Conservation (phyloP, 208 protist species). For the Acanthamoeba triangularis region DNA sequence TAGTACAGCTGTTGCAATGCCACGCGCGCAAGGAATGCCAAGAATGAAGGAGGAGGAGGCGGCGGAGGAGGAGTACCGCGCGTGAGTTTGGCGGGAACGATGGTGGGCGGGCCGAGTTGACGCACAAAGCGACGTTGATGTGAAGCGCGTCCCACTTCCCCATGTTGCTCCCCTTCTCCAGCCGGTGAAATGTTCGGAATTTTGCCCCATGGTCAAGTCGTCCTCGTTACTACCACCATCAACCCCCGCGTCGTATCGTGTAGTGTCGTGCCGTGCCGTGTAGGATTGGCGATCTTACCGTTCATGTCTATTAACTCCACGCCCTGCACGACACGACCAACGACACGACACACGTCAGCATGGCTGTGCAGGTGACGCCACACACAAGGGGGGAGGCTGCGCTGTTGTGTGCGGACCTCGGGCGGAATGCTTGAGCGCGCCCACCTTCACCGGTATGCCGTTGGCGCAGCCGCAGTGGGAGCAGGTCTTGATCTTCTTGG, state of each 20-base stretch:
- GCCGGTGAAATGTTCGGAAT: conserved; percentile 70
- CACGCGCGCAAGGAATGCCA: no score
- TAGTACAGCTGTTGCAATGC: not conserved
- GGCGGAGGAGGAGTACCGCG: no score
- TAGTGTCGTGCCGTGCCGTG: no score
- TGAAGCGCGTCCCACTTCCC: conserved; percentile 99
- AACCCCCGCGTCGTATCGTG: conserved; percentile 96
- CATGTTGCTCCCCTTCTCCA: conserved; percentile 89
- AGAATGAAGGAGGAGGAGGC: no score
- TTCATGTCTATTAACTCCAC: conserved; percentile 96
- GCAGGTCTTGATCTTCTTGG: conserved; percentile 91
- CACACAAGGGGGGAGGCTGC: no score
- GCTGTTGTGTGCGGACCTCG: conserved; percentile 79
- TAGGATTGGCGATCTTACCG: conserved; percentile 90
- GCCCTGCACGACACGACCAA: no score
- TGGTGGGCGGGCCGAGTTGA: conserved; percentile 89
- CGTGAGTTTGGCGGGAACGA: conserved; percentile 20
- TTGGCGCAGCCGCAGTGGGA: conserved; percentile 96
- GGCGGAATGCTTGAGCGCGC: conserved; percentile 92
- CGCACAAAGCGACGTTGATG: conserved; percentile 93
- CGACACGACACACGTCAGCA: no score
- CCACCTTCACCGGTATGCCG: conserved; percentile 93
- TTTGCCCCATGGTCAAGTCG: conserved; percentile 98
- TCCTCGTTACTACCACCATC: conserved; percentile 96
- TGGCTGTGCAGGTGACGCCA: no score